A percentile compares a stretch with the other conserved stretches of the same genome.
These are phyloP conservation scores for Hirsutella rhossiliensis DNA, from an alignment of 2,329 filamentous ascomycete genomes.

Conservation along the genomic window DNA sequence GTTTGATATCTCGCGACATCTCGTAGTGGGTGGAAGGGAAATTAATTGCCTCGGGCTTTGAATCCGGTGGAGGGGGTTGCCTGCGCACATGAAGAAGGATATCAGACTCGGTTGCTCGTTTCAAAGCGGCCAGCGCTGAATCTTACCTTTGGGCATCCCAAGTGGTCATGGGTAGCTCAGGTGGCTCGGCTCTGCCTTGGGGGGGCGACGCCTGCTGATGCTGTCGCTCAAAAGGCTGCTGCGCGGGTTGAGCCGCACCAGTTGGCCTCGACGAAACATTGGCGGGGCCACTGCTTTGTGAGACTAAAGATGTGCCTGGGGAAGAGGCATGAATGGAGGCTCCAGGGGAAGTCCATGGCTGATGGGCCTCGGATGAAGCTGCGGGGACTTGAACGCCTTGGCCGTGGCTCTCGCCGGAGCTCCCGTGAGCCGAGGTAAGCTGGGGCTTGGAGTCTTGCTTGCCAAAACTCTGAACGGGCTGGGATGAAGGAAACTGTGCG, in stretches of 20 bases:
- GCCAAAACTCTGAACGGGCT: no score
- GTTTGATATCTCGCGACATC: conserved; percentile 65
- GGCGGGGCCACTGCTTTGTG: no score
- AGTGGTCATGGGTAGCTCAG: conserved; percentile 15
- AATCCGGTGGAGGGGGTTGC: conserved; percentile 50
- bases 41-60: conserved; percentile 74
- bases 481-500: no score
- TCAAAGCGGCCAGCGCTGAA: not conserved
- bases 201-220: not conserved
- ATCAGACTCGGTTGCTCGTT: not conserved
- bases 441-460: no score
- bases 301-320: no score
- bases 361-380: no score
- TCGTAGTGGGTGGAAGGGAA: conserved; percentile 69
- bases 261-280: no score
- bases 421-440: no score
- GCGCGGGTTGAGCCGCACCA: not conserved
- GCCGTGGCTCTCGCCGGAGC: no score
- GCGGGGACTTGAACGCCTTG: no score
- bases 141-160: conserved; percentile 45
- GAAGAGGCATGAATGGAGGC: no score
- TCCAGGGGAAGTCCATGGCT: no score
- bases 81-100: conserved; percentile 22
- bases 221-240: not conserved
- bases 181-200: not conserved